Evolutionary conservation across 352 stramenopile species (phyloP).

Genomic region (Pythium sukuiense): DNA sequence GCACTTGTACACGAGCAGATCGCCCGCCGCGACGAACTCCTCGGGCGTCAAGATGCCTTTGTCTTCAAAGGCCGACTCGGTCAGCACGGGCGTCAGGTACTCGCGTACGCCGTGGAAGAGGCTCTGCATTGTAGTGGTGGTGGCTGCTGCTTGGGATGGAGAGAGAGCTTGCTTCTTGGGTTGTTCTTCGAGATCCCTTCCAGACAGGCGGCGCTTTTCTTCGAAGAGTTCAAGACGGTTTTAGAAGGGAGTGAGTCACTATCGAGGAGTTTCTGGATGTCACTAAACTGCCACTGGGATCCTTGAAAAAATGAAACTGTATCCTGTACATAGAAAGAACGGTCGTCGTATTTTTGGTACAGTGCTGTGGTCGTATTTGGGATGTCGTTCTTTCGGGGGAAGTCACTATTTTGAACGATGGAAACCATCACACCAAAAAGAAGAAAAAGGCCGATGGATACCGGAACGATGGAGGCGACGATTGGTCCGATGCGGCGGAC

Average conservation of each 20-base stretch:
- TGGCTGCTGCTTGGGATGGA: not conserved
- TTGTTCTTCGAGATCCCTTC: conserved; percentile 5
- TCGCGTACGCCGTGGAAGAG: conserved; percentile 83
- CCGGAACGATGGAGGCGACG: not conserved
- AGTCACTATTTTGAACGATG: not conserved
- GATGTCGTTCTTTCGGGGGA: not conserved
- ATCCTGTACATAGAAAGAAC: not conserved
- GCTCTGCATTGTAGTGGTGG: conserved; percentile 49
- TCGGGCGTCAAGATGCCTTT: conserved; percentile 96
- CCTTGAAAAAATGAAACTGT: not conserved
- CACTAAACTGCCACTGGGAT: not conserved
- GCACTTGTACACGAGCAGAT: conserved; percentile 96
- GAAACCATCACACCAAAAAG: not conserved
- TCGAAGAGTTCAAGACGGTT: conserved; percentile 4
- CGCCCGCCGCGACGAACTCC: conserved; percentile 94
- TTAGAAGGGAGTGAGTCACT: not conserved
- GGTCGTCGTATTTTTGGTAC: not conserved
- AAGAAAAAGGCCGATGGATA: not conserved
- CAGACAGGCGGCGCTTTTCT: not conserved
- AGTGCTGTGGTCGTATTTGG: too few species aligned
- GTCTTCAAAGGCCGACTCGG: conserved; percentile 92
- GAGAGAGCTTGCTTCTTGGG: conserved; percentile 1
- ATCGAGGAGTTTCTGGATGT: not conserved
- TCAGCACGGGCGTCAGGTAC: conserved; percentile 90
- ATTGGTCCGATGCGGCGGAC: not conserved